Evolutionary conservation across 495 filamentous ascomycete species (phyloP).

Genomic region (Penicillium verhagenii): DNA sequence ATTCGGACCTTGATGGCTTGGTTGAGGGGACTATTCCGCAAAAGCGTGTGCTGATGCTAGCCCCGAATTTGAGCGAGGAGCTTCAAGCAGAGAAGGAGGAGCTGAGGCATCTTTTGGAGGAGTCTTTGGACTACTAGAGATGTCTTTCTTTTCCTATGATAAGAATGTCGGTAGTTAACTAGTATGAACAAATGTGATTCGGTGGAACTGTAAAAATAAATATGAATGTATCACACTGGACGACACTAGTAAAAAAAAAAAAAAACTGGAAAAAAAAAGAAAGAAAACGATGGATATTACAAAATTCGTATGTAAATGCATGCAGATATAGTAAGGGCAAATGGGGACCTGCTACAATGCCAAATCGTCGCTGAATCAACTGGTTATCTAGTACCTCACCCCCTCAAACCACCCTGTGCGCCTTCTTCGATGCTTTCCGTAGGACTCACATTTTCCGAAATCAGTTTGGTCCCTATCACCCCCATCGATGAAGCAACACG

Average conservation of each 20-base stretch:
- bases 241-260: neutral
- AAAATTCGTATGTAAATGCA: neutral
- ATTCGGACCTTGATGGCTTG: constrained; percentile 69
- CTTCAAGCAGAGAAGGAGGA: constrained; percentile 63
- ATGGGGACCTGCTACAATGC: neutral
- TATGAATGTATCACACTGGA: neutral
- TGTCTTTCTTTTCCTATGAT: neutral
- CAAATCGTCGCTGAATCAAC: neutral
- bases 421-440: neutral
- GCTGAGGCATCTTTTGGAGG: constrained; percentile 61
- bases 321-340: neutral
- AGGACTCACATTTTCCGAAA: neutral
- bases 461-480: constrained; percentile 22
- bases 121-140: constrained; percentile 58
- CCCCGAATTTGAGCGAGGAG: constrained; percentile 73
- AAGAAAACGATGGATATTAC: neutral
- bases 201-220: neutral
- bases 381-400: too few relatives aligned
- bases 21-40: constrained; percentile 96
- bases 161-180: neutral
- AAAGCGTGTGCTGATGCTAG: constrained; percentile 83
- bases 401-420: neutral
- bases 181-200: too few relatives aligned
- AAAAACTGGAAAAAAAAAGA: too few relatives aligned
- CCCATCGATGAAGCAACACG: constrained; percentile 42